phyloP scores from a whole-genome alignment of 176 grass and related monocot species.

The Aegilops umbellulata region DNA sequence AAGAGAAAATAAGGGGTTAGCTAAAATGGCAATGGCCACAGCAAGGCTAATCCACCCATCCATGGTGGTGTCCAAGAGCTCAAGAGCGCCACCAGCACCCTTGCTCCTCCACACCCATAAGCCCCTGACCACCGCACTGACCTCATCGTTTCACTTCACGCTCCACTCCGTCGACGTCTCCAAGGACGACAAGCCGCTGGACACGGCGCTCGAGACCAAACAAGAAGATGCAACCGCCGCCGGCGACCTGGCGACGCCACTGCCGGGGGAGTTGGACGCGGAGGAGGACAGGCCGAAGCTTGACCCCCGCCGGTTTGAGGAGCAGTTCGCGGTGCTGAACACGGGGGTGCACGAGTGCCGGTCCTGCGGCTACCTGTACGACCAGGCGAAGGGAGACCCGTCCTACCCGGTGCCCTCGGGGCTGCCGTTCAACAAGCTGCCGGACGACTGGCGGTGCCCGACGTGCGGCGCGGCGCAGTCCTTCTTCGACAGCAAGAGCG shows the following conservation, averaged over 20 bases:
- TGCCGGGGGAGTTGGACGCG: not conserved
- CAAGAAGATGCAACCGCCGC: not conserved
- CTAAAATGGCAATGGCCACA: slow-evolving; percentile 56
- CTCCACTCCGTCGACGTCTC: slow-evolving; percentile 69
- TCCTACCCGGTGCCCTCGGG: slow-evolving; percentile 79
- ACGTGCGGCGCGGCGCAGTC: slow-evolving; percentile 80
- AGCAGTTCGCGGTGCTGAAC: slow-evolving; percentile 92
- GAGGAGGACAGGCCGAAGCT: slow-evolving; percentile 28
- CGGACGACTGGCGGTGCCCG: slow-evolving; percentile 85
- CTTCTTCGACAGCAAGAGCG: slow-evolving; percentile 92
- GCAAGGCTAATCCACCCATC: slow-evolving; percentile 32
- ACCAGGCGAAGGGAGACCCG: slow-evolving; percentile 78
- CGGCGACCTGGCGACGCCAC: not conserved
- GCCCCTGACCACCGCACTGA: not conserved
- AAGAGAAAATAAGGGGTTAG: not conserved
- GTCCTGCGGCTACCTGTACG: slow-evolving; percentile 84
- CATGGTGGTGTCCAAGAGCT: slow-evolving; percentile 22
- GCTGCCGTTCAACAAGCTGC: slow-evolving; percentile 69
- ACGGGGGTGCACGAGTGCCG: slow-evolving; percentile 86
- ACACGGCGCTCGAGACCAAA: not conserved
- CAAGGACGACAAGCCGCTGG: slow-evolving; percentile 76
- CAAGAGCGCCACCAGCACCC: not conserved
- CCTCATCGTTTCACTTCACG: slow-evolving; percentile 6
- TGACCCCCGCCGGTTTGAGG: slow-evolving; percentile 67
- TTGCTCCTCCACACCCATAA: slow-evolving; percentile 24